These are phyloP conservation scores for Arthroderma sp. DNA, from an alignment of 2,329 filamentous ascomycete species.

Conservation along the genomic window DNA sequence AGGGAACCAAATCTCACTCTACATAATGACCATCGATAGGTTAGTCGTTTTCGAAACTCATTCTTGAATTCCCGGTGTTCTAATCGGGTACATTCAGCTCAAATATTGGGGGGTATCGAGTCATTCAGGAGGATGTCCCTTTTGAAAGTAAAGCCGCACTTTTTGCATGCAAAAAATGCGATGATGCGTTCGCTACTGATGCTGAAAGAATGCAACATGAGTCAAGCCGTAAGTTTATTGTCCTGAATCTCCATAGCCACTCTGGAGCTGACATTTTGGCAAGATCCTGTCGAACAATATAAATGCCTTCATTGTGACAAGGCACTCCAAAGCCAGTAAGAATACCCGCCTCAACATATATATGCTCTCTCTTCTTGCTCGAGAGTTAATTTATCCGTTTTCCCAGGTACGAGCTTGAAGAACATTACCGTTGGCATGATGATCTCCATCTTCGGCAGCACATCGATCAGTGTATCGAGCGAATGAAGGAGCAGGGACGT, in stretches of 20 bases:
- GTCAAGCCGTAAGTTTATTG: background rate
- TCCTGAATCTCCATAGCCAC: too few relatives aligned
- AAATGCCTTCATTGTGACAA: background rate
- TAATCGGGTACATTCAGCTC: background rate
- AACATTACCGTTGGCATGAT: background rate
- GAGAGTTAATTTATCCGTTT: background rate
- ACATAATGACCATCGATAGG: background rate
- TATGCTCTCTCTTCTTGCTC: background rate
- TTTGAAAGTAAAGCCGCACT: background rate
- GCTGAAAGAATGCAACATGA: background rate
- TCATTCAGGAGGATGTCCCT: background rate
- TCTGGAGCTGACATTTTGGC: too few relatives aligned
- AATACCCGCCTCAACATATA: too few relatives aligned
- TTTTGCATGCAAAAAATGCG: background rate
- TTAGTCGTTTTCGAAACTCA: background rate
- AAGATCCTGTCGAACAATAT: background rate
- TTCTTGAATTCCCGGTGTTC: background rate
- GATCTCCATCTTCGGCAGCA: background rate
- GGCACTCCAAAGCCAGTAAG: background rate
- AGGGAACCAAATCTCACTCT: background rate
- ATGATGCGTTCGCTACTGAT: background rate
- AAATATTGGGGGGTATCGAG: background rate
- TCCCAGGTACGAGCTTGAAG: background rate
- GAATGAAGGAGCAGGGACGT: too few relatives aligned
- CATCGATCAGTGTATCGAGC: too few relatives aligned